phyloP scores from a whole-genome alignment of 208 protist species.

The Crithidia bombi region DNA sequence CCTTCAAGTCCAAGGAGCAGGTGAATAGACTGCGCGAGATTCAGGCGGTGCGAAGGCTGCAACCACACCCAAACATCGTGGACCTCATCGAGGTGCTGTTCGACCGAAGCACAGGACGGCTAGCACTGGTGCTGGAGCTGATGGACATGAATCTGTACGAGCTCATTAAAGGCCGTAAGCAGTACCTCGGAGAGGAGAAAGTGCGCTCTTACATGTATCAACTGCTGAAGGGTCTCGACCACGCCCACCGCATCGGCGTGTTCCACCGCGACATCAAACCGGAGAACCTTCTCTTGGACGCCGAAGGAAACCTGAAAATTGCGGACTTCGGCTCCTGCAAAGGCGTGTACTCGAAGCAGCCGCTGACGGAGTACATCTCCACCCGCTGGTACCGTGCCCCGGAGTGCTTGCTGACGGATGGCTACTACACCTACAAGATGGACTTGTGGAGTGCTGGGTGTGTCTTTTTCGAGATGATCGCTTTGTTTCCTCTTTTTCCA shows the following conservation, averaged over 20 bases:
- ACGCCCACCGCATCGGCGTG: constrained; percentile 91
- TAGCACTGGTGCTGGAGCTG: constrained; percentile 97
- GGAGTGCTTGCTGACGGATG: constrained; percentile 90
- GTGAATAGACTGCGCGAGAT: constrained; percentile 98
- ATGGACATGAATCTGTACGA: constrained; percentile 99
- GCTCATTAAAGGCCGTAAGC: constrained; percentile 90
- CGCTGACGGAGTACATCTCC: constrained; percentile 93
- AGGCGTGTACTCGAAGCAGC: constrained; percentile 77
- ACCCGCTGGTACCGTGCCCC: constrained; percentile 94
- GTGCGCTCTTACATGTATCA: constrained; percentile 91
- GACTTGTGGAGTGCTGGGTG: constrained; percentile 92
- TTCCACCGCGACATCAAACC: constrained; percentile 98
- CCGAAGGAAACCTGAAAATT: constrained; percentile 81
- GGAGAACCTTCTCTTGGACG: constrained; percentile 96
- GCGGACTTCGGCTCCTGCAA: constrained; percentile 94
- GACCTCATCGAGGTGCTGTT: constrained; percentile 96
- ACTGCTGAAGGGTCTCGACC: constrained; percentile 90
- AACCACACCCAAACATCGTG: constrained; percentile 95
- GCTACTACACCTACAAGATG: constrained; percentile 92
- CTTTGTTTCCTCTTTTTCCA: constrained; percentile 84
- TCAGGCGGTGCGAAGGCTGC: constrained; percentile 91
- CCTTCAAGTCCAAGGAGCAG: constrained; percentile 93
- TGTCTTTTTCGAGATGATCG: constrained; percentile 87
- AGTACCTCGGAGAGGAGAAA: constrained; percentile 89
- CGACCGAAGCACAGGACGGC: constrained; percentile 86